Evolutionary conservation across 306 rosid species (phyloP).

Genomic region (Gastrolobium villosum): DNA sequence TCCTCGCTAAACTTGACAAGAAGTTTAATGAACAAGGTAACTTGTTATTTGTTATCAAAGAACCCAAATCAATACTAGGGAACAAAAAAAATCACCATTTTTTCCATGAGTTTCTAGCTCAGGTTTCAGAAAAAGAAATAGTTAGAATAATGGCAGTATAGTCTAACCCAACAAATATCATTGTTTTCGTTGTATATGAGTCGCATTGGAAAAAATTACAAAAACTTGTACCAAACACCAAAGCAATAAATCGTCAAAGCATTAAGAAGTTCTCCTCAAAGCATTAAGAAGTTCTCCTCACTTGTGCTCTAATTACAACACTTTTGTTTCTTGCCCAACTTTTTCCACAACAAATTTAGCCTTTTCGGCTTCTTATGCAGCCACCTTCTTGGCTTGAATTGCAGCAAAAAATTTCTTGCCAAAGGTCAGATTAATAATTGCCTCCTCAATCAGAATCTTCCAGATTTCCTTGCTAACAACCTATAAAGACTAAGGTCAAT

Average conservation of each 20-base stretch:
- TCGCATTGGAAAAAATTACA: not conserved
- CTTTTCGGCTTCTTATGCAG: slow-evolving; percentile 97
- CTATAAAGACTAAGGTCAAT: slow-evolving; percentile 53
- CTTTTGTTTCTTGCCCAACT: slow-evolving; percentile 94
- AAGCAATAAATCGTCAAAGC: not conserved
- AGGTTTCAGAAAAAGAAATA: slow-evolving; percentile 9
- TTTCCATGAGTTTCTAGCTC: not conserved
- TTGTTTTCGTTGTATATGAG: not conserved
- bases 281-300: slow-evolving; percentile 47
- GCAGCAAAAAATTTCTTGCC: slow-evolving; percentile 91
- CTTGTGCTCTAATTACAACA: slow-evolving; percentile 90
- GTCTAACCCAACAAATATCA: slow-evolving; percentile 18
- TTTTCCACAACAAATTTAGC: slow-evolving; percentile 90
- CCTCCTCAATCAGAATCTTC: slow-evolving; percentile 80
- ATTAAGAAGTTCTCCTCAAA: slow-evolving; percentile 48
- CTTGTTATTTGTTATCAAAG: not conserved
- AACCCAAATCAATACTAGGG: slow-evolving; percentile 1
- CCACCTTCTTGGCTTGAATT: slow-evolving; percentile 96
- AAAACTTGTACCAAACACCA: slow-evolving; percentile 16
- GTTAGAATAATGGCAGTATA: slow-evolving; percentile 13
- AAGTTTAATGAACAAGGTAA: not conserved
- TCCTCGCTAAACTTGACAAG: slow-evolving; percentile 14
- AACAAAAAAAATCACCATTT: not conserved
- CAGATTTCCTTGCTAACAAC: slow-evolving; percentile 89
- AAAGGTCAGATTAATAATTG: slow-evolving; percentile 78